Base-by-base conservation (phyloP, 257 asterid species). In the Petunia axillaris region DNA sequence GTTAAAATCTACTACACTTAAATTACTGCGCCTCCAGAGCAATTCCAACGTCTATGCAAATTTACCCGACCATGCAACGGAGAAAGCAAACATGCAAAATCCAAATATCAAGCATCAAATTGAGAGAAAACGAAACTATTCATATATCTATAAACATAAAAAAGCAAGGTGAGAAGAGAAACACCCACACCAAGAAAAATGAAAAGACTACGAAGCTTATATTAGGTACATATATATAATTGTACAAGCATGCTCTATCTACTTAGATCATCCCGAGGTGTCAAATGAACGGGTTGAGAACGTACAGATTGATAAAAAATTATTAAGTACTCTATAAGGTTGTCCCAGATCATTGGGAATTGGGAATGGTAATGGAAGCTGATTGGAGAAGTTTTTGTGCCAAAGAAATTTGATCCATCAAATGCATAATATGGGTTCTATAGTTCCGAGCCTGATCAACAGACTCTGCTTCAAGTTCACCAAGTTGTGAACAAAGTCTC, bases 391-490 rank as follows among this genome's bases (percentile, higher is more conserved):
- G 86, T 5, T 84, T 76, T 3, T 85, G 87, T 0, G 87, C 89
- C 13, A 73, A 82, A 8, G 89, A 82, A 2, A 93, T 90, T 75
- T 90, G 96, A 8, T 87, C 85, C 90, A 85, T 83, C 64, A 93
- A 62, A 8, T 89, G 79, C 48, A 83, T 14, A 1, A 91, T 75
- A 5, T 76, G 90, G 6, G 88, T 84, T 76, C 89, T 85, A 83
- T 91, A 89, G 0, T 86, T 84, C 14, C 96, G 89, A 7, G 91
- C 96, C 83, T 88, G 92, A 16, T 78, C 90, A 39, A 93, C 88
- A 35, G 94, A 91, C 88, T 93, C 98, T 3, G 98, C 98, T 80
- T 93, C 98, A 2, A 93, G 88, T 84, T 93, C 98, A 0, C 98
- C 97, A 6, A 93, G 94, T 81, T 93, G 96, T 66, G 86, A 85